phyloP scores from a whole-genome alignment of 257 asterid species.

The Fraxinus americana region DNA sequence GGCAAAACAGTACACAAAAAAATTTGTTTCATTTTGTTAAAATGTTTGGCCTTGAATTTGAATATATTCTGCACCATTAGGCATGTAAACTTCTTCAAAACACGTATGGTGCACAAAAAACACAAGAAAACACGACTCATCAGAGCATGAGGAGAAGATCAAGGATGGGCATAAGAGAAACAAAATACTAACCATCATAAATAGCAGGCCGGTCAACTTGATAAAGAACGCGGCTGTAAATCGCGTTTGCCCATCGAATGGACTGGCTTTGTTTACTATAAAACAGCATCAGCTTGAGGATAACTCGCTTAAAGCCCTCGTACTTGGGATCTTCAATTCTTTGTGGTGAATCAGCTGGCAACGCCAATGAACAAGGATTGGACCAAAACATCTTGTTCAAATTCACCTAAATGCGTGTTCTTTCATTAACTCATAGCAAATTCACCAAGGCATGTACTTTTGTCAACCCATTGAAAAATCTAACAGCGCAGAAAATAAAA shows the following conservation, averaged over 20 bases:
- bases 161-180: neutral
- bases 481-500: neutral
- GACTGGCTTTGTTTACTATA: conserved; percentile 91
- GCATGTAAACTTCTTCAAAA: neutral
- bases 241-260: conserved; percentile 79
- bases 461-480: neutral
- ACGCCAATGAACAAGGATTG: conserved; percentile 82
- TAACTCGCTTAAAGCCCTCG: conserved; percentile 58
- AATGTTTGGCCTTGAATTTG: neutral
- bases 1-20: neutral
- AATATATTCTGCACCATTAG: neutral
- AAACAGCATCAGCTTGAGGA: conserved; percentile 70
- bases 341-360: conserved; percentile 67
- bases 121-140: conserved; percentile 7
- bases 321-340: conserved; percentile 73
- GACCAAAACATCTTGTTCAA: conserved; percentile 90
- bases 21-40: neutral
- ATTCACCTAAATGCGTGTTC: conserved; percentile 52
- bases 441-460: neutral
- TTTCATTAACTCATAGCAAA: neutral
- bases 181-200: conserved; percentile 65
- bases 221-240: conserved; percentile 63
- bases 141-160: conserved; percentile 15
- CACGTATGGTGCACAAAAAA: neutral
- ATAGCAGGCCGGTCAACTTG: conserved; percentile 88